Conservation (phyloP, 2,329 filamentous ascomycete genomes). For the Microdochium nivale region DNA sequence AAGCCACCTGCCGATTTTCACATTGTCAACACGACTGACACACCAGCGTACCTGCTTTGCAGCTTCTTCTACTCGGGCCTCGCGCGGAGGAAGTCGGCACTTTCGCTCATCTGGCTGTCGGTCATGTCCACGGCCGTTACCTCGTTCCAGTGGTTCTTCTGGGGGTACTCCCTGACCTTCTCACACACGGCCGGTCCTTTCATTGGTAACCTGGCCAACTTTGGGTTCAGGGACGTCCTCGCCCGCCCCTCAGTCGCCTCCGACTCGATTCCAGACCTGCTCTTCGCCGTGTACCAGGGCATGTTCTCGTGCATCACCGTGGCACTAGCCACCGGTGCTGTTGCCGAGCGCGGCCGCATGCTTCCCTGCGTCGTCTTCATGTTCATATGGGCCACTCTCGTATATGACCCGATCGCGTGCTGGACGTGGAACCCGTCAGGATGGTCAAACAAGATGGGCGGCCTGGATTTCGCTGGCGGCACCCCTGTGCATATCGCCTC, state of each 20-base stretch:
- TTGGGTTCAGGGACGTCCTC: slow-evolving; percentile 70
- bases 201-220: slow-evolving; percentile 71
- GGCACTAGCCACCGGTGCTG: slow-evolving; percentile 74
- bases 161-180: slow-evolving; percentile 78
- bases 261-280: slow-evolving; percentile 64
- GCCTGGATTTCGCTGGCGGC: slow-evolving; percentile 81
- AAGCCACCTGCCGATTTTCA: not conserved
- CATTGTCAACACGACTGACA: not conserved
- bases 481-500: slow-evolving; percentile 86
- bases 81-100: slow-evolving; percentile 77
- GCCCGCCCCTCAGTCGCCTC: slow-evolving; percentile 69
- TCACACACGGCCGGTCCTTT: slow-evolving; percentile 68
- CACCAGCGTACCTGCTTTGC: slow-evolving; percentile 4
- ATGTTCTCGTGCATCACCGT: slow-evolving; percentile 86
- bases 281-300: slow-evolving; percentile 81
- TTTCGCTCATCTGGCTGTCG: slow-evolving; percentile 85
- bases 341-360: slow-evolving; percentile 81
- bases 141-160: slow-evolving; percentile 92
- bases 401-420: slow-evolving; percentile 90
- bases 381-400: slow-evolving; percentile 83
- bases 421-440: slow-evolving; percentile 87
- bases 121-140: slow-evolving; percentile 79
- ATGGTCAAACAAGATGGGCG: slow-evolving; percentile 73
- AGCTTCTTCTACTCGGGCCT: slow-evolving; percentile 89
- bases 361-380: slow-evolving; percentile 85